phyloP scores from a whole-genome alignment of 179 eudicot genomes.

The Nepenthes alata region DNA sequence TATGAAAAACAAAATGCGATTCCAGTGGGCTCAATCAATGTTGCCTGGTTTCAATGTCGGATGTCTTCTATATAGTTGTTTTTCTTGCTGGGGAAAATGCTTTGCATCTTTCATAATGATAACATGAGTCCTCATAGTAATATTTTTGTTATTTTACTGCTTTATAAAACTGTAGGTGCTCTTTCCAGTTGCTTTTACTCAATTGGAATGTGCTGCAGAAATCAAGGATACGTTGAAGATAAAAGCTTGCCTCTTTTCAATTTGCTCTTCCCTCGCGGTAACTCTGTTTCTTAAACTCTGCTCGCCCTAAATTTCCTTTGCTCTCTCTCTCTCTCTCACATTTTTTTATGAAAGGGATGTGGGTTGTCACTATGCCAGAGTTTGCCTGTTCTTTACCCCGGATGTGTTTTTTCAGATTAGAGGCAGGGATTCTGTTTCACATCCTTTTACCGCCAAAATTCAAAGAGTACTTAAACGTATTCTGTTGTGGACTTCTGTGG shows the following conservation, averaged over 20 bases:
- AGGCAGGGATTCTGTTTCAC: conserved; percentile 38
- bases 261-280: conserved; percentile 73
- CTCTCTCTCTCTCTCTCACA: background rate
- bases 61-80: no score
- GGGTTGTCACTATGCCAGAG: background rate
- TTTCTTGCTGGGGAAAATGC: no score
- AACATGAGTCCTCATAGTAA: no score
- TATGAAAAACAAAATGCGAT: no score
- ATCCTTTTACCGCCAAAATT: conserved; percentile 29
- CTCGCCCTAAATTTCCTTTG: background rate
- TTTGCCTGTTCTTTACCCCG: background rate
- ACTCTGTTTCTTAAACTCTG: background rate
- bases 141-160: no score
- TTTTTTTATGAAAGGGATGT: background rate
- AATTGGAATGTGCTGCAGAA: conserved; percentile 37
- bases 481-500: conserved; percentile 54
- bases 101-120: no score
- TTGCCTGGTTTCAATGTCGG: no score
- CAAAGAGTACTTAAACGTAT: conserved; percentile 31
- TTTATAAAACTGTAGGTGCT: conserved; percentile 27
- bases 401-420: conserved; percentile 27
- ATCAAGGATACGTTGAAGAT: conserved; percentile 37
- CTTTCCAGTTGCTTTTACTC: conserved; percentile 39
- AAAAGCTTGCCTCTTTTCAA: conserved; percentile 62
- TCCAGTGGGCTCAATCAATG: no score